phyloP scores from a whole-genome alignment of 371 early-diverging fungal species.

The Nematocida parisii region DNA sequence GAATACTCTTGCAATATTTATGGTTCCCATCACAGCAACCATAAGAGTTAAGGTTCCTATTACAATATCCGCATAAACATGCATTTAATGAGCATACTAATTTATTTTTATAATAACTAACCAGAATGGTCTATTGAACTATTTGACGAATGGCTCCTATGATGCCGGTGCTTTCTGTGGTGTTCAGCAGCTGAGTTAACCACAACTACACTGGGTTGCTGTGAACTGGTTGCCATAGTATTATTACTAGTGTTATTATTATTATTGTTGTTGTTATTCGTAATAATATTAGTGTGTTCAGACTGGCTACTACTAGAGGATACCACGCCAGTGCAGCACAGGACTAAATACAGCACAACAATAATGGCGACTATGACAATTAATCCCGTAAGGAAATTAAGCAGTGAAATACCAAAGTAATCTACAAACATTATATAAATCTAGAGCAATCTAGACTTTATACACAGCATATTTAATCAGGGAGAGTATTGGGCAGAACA shows the following conservation, averaged over 20 bases:
- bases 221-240: constrained; percentile 1
- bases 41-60: neutral
- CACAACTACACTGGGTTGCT: constrained; percentile 27
- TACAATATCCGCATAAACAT: neutral
- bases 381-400: neutral
- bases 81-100: neutral
- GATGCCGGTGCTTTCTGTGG: neutral
- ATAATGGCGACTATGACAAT: constrained; percentile 9
- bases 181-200: neutral
- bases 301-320: neutral
- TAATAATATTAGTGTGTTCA: constrained; percentile 2
- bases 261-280: constrained; percentile 57
- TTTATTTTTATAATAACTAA: neutral
- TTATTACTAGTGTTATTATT: constrained; percentile 22
- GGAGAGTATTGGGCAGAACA: too few species aligned
- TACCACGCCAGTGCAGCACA: constrained; percentile 14
- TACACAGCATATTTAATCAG: too few species aligned
- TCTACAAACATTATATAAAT: neutral
- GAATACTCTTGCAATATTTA: neutral
- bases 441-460: too few species aligned
- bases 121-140: too few species aligned
- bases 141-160: too few species aligned
- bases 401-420: neutral
- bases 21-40: neutral
- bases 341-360: constrained; percentile 40